Base-by-base conservation (phyloP, 495 filamentous ascomycete species). In the Penicillium subrubescens region DNA sequence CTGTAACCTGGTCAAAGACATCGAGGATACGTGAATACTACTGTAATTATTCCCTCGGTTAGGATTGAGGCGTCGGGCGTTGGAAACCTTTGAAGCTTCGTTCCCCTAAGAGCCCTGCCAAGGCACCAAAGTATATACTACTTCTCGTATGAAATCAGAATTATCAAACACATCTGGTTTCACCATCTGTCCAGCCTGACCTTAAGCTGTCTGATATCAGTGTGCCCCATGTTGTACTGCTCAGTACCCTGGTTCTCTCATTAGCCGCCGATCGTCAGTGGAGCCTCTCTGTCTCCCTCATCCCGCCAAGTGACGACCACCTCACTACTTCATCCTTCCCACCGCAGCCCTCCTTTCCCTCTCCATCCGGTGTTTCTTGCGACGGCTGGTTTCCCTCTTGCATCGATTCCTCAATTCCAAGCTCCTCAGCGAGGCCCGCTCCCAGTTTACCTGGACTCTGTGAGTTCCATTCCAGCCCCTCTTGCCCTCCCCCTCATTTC, bases 201-300 rank as follows among this genome's bases (percentile, higher is more conserved):
- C 43, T 19, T 8, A 6, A 48, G 44, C 43, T 23, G 44, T 48
- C 44, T 48, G 44, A 48, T 48, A 48, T 19, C 23, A 48, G 25
- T 41, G 25, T 41, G 54, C 54, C 51, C 60, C 60, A 65, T 60
- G 61, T 41, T 23, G 52, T 34, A 37, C 60, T 67, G 51, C 52
- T 39, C 54, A 33, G 60, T 63, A 64, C 67, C 66, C 59, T 67
- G 55, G 72, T 66, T 73, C 67, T 68, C 25, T 35, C 33, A 56
- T 75, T 75, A 79, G 71, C 73, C 73, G 77, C 75, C 69, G 77
- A 80, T 80, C 77, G 75, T 67, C 73, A 73, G 73, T 77, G 77
- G 76, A 77, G 75, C 75, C 76, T 72, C 37, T 46, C 25, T 6
- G 37, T 58, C 57, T 62, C 69, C 60, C 53, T 65, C 71, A 72